Evolutionary conservation across 148 eudicot species (phyloP), one percentile per base, ranked within the genome.

Genomic region (Rhododendron vialii): DNA sequence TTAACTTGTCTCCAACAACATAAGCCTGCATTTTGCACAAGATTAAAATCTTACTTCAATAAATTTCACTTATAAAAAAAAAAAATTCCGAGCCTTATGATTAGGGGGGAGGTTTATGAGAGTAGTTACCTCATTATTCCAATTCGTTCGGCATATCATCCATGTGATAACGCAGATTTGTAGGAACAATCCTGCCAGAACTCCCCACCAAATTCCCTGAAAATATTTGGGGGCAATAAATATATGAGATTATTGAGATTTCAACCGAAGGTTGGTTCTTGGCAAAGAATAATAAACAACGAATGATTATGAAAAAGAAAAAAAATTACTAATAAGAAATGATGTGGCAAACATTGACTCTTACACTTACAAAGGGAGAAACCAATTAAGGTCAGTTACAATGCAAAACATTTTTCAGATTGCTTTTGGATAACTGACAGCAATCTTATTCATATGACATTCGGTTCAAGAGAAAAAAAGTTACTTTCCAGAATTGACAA

Each of bases 131-230:
- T 82, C 84, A 8, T 82, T 82, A 5, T 82, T 82, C 84, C 84
- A 82, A 59, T 82, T 35, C 38, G 71, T 82, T 82, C 28, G 61
- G 15, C 20, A 17, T 36, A 82, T 82, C 12, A 82, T 57, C 84
- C 84, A 82, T 14, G 35, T 35, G 6, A 82, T 7, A 14, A 82
- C 17, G 18, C 83, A 59, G 20, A 14, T 17, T 59, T 82, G 9
- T 35, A 82, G 20, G 2, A 18, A 6, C 35, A 67, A 57, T 82
- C 71, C 84, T 2, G 30, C 41, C 30, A 57, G 28, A 65, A 57
- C 41, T 36, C 84, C 84, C 69, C 47, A 20, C 84, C 84, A 82
- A 82, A 82, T 57, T 36, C 84, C 84, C 73, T 82, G 71, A 57
- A 35, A 50, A 30, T 51, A 30, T 20, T 82, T 45, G 41, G 20